phyloP scores from a whole-genome alignment of 495 filamentous ascomycete genomes.

The Penicillium bovifimosum region DNA sequence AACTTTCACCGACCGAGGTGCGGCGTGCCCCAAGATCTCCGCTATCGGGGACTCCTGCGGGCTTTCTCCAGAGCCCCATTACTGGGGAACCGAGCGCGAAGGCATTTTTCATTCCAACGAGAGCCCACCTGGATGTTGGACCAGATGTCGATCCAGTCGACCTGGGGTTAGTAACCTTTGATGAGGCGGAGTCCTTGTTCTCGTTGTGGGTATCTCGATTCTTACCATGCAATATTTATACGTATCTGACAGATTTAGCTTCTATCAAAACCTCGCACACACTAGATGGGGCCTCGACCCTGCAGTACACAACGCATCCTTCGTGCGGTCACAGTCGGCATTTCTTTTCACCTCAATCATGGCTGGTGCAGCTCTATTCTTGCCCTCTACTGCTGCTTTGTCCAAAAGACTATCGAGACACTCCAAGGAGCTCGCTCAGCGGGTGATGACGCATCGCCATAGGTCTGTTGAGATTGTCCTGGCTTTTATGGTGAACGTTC shows the following conservation, averaged over 20 bases:
- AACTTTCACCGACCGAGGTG: constrained; percentile 44
- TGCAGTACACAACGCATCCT: constrained; percentile 54
- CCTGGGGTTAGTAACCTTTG: constrained; percentile 54
- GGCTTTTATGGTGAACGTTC: constrained; percentile 72
- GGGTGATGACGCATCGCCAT: constrained; percentile 52
- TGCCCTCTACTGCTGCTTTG: constrained; percentile 55
- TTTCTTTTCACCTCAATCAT: constrained; percentile 68
- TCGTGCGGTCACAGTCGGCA: constrained; percentile 59
- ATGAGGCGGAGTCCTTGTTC: constrained; percentile 60
- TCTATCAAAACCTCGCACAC: constrained; percentile 65
- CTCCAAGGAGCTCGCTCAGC: constrained; percentile 56
- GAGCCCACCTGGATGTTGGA: constrained; percentile 55
- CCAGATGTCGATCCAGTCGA: constrained; percentile 62
- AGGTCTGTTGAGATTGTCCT: constrained; percentile 68
- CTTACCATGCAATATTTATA: background rate
- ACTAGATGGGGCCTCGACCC: constrained; percentile 71
- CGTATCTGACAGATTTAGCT: constrained; percentile 36
- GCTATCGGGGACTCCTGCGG: constrained; percentile 6
- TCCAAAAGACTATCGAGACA: constrained; percentile 59
- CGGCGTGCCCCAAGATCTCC: constrained; percentile 16
- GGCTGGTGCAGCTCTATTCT: constrained; percentile 58
- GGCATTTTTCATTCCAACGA: constrained; percentile 56
- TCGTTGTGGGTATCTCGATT: constrained; percentile 46
- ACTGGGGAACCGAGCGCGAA: constrained; percentile 21
- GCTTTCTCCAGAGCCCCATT: background rate